phyloP scores from a whole-genome alignment of 2,329 filamentous ascomycete species.

The Ceratocystis papillata region DNA sequence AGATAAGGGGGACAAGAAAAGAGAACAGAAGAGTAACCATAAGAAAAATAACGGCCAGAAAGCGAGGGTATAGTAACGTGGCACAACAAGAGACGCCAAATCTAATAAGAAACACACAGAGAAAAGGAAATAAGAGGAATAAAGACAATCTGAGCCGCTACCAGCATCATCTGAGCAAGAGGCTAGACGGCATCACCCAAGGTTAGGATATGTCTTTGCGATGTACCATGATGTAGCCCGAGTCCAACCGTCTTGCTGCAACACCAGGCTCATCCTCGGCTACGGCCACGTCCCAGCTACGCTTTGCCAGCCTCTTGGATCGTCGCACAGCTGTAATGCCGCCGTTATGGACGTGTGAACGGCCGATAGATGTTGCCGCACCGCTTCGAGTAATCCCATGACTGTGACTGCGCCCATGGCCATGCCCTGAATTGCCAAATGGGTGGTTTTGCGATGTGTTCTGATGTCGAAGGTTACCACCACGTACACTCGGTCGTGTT shows the following conservation, averaged over 20 bases:
- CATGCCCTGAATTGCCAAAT: not conserved
- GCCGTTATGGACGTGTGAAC: conserved; percentile 1
- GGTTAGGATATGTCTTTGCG: conserved; percentile 41
- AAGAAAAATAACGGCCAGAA: not conserved
- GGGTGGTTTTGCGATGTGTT: not conserved
- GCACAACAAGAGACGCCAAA: conserved; percentile 21
- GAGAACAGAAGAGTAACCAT: not conserved
- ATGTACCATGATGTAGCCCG: conserved; percentile 45
- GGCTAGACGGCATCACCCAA: conserved; percentile 10
- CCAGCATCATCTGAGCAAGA: not conserved
- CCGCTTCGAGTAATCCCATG: conserved; percentile 1
- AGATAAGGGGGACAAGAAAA: not conserved
- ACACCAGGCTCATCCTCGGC: conserved; percentile 13
- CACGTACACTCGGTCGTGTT: conserved; percentile 5
- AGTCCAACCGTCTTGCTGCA: conserved; percentile 7
- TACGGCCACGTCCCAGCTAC: conserved; percentile 18
- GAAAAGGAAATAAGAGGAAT: conserved; percentile 19
- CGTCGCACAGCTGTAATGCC: conserved; percentile 12
- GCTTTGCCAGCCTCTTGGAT: conserved; percentile 12
- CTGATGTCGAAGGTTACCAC: conserved; percentile 3
- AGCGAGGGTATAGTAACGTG: conserved; percentile 18
- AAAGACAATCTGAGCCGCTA: conserved; percentile 1
- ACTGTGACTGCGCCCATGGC: conserved; percentile 2
- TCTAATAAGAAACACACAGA: conserved; percentile 5
- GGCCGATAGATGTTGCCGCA: not conserved